phyloP scores from a whole-genome alignment of 2,329 filamentous ascomycete genomes.

The Stagonosporopsis chrysanthemi region DNA sequence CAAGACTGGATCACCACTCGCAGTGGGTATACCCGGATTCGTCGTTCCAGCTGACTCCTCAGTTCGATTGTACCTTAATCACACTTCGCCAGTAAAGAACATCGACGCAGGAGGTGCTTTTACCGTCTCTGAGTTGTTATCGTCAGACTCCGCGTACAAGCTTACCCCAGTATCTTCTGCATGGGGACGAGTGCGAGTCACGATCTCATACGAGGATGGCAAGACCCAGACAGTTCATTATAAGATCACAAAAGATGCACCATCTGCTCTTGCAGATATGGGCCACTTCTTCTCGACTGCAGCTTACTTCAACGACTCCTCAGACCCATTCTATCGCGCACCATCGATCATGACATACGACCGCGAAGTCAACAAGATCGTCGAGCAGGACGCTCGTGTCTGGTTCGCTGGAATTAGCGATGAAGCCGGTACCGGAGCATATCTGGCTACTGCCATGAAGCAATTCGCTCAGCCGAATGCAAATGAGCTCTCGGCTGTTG shows the following conservation, averaged over 20 bases:
- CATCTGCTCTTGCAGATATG: constrained; percentile 56
- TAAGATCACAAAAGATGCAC: constrained; percentile 59
- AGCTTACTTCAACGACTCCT: constrained; percentile 60
- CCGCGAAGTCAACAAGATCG: constrained; percentile 40
- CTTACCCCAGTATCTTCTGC: constrained; percentile 53
- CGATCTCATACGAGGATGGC: constrained; percentile 58
- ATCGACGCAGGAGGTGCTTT: constrained; percentile 52
- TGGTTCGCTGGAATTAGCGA: constrained; percentile 69
- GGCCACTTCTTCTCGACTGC: constrained; percentile 63
- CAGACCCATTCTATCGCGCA: constrained; percentile 62
- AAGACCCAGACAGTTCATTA: constrained; percentile 64
- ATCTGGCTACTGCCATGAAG: constrained; percentile 64
- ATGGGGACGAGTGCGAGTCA: constrained; percentile 61
- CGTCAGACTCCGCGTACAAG: constrained; percentile 48
- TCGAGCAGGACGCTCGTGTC: constrained; percentile 58
- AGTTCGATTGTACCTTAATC: constrained; percentile 56
- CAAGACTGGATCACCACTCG: constrained; percentile 56
- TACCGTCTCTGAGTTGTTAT: constrained; percentile 37
- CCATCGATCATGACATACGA: constrained; percentile 67
- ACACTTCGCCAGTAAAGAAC: constrained; percentile 51
- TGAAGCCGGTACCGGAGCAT: constrained; percentile 65
- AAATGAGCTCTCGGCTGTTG: constrained; percentile 60
- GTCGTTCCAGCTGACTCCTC: constrained; percentile 59
- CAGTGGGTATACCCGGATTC: constrained; percentile 63
- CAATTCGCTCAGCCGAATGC: constrained; percentile 60